Evolutionary conservation across 208 protist genomes (phyloP).

Genomic region (Trypanosoma melophagium): DNA sequence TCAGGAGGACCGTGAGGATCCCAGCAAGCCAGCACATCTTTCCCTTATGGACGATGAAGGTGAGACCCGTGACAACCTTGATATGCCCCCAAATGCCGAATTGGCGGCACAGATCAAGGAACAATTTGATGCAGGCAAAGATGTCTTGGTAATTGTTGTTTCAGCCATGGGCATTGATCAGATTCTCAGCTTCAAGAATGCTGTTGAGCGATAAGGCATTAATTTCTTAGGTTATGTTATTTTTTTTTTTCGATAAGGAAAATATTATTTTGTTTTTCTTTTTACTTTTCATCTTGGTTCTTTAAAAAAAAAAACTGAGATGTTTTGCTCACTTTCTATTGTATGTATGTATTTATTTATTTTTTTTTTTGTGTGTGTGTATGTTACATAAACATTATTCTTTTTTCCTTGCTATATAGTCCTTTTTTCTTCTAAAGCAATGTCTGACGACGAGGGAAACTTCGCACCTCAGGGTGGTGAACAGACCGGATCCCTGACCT

Average conservation of each 20-base stretch:
- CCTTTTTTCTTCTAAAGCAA: constrained; percentile 25
- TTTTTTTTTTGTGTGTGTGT: too few species aligned
- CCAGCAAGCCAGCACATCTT: constrained; percentile 64
- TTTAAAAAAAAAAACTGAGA: too few species aligned
- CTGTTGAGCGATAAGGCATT: constrained; percentile 39
- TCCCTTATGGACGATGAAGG: constrained; percentile 93
- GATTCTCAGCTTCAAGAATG: constrained; percentile 93
- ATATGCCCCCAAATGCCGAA: constrained; percentile 90
- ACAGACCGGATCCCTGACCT: constrained; percentile 80
- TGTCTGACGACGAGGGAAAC: constrained; percentile 72
- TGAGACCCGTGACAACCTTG: constrained; percentile 94
- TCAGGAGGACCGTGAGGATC: constrained; percentile 84
- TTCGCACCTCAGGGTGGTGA: constrained; percentile 63
- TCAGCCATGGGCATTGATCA: constrained; percentile 95
- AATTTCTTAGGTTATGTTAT: background rate
- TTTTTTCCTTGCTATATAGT: constrained; percentile 14
- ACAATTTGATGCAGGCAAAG: constrained; percentile 92
- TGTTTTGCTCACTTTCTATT: too few species aligned
- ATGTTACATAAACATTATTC: too few species aligned
- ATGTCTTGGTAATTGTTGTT: constrained; percentile 93
- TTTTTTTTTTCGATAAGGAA: too few species aligned
- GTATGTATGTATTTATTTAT: too few species aligned
- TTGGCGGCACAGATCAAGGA: constrained; percentile 90
- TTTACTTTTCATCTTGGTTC: too few species aligned
- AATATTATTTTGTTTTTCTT: too few species aligned